These are phyloP conservation scores for Xylariaceae sp. DNA, from an alignment of 2,329 filamentous ascomycete genomes.

Conservation along the genomic window DNA sequence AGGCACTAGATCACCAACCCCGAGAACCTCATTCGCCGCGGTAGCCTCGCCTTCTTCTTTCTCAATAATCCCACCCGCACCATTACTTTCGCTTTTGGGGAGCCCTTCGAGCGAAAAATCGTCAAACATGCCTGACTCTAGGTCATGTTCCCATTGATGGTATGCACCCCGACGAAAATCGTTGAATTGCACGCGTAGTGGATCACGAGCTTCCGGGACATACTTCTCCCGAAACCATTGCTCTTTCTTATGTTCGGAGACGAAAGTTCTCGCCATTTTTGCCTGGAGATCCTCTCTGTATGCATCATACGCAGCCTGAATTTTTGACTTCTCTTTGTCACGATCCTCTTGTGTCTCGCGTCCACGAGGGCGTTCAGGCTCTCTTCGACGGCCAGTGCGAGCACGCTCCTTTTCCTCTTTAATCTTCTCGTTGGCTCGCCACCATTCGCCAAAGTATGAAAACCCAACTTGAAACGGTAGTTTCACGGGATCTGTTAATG, in stretches of 20 bases:
- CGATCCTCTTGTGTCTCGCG: slow-evolving; percentile 67
- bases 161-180: slow-evolving; percentile 75
- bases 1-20: slow-evolving; percentile 85
- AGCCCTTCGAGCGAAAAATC: slow-evolving; percentile 92
- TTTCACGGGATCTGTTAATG: slow-evolving; percentile 64
- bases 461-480: slow-evolving; percentile 78
- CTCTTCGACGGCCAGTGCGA: slow-evolving; percentile 62
- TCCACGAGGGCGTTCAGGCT: slow-evolving; percentile 57
- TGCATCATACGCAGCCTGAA: slow-evolving; percentile 62
- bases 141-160: slow-evolving; percentile 80
- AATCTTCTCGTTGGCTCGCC: slow-evolving; percentile 74
- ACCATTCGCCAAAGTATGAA: slow-evolving; percentile 83
- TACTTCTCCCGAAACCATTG: slow-evolving; percentile 99
- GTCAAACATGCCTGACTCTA: slow-evolving; percentile 81
- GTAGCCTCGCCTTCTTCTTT: slow-evolving; percentile 95
- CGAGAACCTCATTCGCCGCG: slow-evolving; percentile 84
- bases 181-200: slow-evolving; percentile 68
- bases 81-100: slow-evolving; percentile 87
- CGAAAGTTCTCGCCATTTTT: slow-evolving; percentile 83
- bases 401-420: slow-evolving; percentile 73
- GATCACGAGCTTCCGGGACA: slow-evolving; percentile 71
- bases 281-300: slow-evolving; percentile 65
- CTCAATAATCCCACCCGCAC: slow-evolving; percentile 75
- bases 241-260: slow-evolving; percentile 86
- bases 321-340: slow-evolving; percentile 71